Percentiles rank a stretch among this genome's conserved stretches.
Conservation (phyloP, 2,329 filamentous ascomycete genomes). For the Alternaria gansuensis region DNA sequence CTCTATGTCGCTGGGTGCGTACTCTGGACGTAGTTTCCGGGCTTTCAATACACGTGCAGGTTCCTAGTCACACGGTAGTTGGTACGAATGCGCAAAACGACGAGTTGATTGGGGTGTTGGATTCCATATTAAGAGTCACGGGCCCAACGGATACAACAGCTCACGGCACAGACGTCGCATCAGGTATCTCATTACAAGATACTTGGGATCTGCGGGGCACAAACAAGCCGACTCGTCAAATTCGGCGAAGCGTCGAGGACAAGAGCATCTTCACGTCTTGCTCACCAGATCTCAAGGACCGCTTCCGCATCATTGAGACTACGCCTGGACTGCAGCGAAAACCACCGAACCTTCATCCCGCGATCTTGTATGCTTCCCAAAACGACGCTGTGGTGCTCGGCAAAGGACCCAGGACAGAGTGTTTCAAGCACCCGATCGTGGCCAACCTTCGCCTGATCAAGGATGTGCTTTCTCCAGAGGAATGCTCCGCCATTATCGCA, state of each 20-base stretch:
- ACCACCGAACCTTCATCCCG: constrained; percentile 72
- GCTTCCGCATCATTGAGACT: constrained; percentile 69
- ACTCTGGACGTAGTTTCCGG: constrained; percentile 75
- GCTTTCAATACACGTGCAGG: constrained; percentile 64
- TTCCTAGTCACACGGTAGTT: constrained; percentile 47
- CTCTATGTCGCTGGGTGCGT: constrained; percentile 75
- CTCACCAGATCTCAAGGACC: constrained; percentile 35
- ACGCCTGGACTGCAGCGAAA: constrained; percentile 69
- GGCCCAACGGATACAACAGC: constrained; percentile 65
- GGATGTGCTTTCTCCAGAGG: constrained; percentile 67
- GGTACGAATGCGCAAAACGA: constrained; percentile 59
- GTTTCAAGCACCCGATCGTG: constrained; percentile 69
- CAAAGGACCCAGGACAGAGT: constrained; percentile 59
- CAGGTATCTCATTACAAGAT: constrained; percentile 65
- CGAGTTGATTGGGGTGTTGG: constrained; percentile 66
- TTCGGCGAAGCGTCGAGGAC: constrained; percentile 68
- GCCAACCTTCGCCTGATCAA: constrained; percentile 68
- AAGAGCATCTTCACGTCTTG: constrained; percentile 55
- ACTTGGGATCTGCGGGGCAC: constrained; percentile 67
- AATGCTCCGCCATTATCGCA: constrained; percentile 72
- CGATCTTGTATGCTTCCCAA: constrained; percentile 69
- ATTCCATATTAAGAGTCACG: constrained; percentile 70
- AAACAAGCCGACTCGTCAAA: constrained; percentile 53
- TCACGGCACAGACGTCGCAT: constrained; percentile 32
- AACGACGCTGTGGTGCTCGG: constrained; percentile 65